These are phyloP conservation scores for Silene coronaria DNA, from an alignment of 179 eudicot species.

Conservation along the genomic window DNA sequence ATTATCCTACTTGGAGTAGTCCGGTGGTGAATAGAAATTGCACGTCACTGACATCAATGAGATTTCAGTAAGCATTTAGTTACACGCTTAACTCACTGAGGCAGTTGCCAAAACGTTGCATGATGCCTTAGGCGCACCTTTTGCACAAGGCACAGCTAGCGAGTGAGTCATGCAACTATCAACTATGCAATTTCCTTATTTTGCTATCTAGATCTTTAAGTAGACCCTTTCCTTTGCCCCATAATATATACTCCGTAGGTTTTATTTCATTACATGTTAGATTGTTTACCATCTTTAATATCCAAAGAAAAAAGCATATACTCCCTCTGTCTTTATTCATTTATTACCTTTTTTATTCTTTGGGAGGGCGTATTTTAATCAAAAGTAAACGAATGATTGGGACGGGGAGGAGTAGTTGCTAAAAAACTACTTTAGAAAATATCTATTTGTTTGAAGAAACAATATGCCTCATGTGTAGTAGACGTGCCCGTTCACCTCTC, in stretches of 20 bases:
- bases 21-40: not conserved
- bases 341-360: too few relatives aligned
- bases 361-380: too few relatives aligned
- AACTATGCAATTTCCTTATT: not conserved
- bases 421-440: too few relatives aligned
- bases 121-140: not conserved
- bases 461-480: not conserved
- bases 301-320: not conserved
- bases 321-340: too few relatives aligned
- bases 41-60: not conserved
- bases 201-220: not conserved
- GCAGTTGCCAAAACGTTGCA: too few relatives aligned
- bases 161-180: not conserved
- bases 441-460: not conserved
- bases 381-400: too few relatives aligned
- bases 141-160: not conserved
- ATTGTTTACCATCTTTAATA: too few relatives aligned
- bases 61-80: not conserved
- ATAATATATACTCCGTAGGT: not conserved
- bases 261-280: too few relatives aligned
- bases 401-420: too few relatives aligned
- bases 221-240: not conserved
- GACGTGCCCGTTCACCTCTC: not conserved
- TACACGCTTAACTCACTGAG: too few relatives aligned
- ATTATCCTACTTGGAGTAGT: not conserved